phyloP scores from a whole-genome alignment of 2,329 filamentous ascomycete genomes.

The Leptosphaerulina australis region DNA sequence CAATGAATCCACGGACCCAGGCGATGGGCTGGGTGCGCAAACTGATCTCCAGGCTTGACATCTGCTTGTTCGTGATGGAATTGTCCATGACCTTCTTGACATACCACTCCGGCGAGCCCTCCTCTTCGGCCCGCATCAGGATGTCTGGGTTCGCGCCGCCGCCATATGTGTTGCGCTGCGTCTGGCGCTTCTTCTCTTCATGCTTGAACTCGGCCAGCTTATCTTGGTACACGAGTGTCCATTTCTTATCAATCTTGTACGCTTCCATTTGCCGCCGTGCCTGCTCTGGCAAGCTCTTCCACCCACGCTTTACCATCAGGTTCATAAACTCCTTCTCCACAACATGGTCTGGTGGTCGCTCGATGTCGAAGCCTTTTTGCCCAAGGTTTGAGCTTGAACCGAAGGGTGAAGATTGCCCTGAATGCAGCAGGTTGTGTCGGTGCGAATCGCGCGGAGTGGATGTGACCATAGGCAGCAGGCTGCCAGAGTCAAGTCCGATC shows the following conservation, averaged over 20 bases:
- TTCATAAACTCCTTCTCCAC: constrained; percentile 91
- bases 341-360: constrained; percentile 75
- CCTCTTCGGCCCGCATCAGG: constrained; percentile 83
- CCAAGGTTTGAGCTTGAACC: constrained; percentile 57
- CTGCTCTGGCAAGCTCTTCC: constrained; percentile 95
- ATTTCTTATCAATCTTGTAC: constrained; percentile 93
- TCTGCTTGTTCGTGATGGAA: constrained; percentile 85
- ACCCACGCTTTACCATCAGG: constrained; percentile 96
- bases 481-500: constrained; percentile 50
- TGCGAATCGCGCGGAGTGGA: constrained; percentile 51
- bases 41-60: constrained; percentile 93
- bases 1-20: constrained; percentile 96
- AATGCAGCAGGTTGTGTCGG: constrained; percentile 47
- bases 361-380: constrained; percentile 65
- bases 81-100: constrained; percentile 97
- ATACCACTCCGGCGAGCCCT: constrained; percentile 97
- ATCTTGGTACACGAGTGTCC: constrained; percentile 96
- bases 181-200: constrained; percentile 84
- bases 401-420: constrained; percentile 53
- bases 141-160: constrained; percentile 66
- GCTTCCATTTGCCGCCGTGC: constrained; percentile 94
- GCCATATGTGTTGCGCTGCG: constrained; percentile 66
- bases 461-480: constrained; percentile 47
- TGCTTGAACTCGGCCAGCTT: constrained; percentile 91
- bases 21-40: constrained; percentile 93